phyloP scores from a whole-genome alignment of 2,329 filamentous ascomycete species.

The Diaporthe australafricana region DNA sequence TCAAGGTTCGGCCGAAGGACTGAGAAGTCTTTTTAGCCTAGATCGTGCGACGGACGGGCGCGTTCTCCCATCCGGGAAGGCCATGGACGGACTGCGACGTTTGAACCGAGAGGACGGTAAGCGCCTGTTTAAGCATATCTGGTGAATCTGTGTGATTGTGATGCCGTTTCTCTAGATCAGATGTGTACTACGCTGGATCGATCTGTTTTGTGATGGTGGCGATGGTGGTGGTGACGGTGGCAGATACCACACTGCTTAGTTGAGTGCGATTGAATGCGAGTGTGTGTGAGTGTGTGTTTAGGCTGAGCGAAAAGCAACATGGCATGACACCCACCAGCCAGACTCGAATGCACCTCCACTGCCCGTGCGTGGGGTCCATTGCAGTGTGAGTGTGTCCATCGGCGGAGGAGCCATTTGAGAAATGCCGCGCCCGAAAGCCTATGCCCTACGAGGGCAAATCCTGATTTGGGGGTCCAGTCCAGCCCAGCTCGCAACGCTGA shows the following conservation, averaged over 20 bases:
- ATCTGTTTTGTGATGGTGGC: background rate
- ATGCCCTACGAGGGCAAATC: constrained; percentile 26
- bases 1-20: constrained; percentile 25
- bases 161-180: background rate
- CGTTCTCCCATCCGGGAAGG: constrained; percentile 26
- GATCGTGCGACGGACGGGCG: background rate
- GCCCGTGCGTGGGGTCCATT: background rate
- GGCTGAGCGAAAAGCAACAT: constrained; percentile 1
- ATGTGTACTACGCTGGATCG: constrained; percentile 17
- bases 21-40: background rate
- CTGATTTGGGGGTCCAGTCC: constrained; percentile 1
- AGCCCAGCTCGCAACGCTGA: background rate
- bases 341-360: constrained; percentile 9
- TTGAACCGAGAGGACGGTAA: constrained; percentile 29
- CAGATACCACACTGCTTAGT: background rate
- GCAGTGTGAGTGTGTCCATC: background rate
- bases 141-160: constrained; percentile 12
- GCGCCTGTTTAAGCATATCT: constrained; percentile 31
- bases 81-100: constrained; percentile 17
- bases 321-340: constrained; percentile 4
- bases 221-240: constrained; percentile 5
- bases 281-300: background rate
- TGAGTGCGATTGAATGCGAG: too few species aligned
- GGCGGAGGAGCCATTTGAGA: constrained; percentile 1
- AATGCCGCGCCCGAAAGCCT: constrained; percentile 20